Conservation (phyloP, 2,329 filamentous ascomycete genomes). For the Colletotrichum sp. region DNA sequence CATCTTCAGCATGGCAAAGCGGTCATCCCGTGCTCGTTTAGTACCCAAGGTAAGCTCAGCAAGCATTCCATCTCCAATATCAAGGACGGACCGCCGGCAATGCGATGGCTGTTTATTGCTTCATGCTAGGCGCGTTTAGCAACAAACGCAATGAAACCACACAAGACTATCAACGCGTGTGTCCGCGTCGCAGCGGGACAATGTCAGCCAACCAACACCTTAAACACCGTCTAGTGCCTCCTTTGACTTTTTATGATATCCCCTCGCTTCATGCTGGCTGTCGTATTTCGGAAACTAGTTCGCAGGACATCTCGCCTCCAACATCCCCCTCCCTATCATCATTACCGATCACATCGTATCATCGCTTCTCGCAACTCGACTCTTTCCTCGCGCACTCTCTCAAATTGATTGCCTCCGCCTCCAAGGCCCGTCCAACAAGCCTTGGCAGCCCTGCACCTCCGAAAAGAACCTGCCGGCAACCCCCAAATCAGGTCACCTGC, state of each 20-base stretch:
- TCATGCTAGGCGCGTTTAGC: conserved; percentile 8
- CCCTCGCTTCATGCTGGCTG: background rate
- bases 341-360: background rate
- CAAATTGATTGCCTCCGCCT: conserved; percentile 2
- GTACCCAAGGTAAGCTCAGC: background rate
- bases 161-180: conserved; percentile 1
- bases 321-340: background rate
- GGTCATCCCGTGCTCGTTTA: background rate
- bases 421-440: background rate
- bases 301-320: background rate
- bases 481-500: conserved; percentile 12
- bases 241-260: background rate
- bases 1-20: background rate
- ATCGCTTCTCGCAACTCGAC: background rate
- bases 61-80: background rate
- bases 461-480: conserved; percentile 10
- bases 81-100: background rate
- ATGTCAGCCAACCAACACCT: background rate
- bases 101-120: background rate
- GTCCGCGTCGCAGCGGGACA: background rate
- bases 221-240: background rate
- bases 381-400: background rate
- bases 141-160: background rate
- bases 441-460: background rate
- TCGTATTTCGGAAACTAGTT: background rate